phyloP scores from a whole-genome alignment of 169 alveolate species.

The Cryptosporidium felis region DNA sequence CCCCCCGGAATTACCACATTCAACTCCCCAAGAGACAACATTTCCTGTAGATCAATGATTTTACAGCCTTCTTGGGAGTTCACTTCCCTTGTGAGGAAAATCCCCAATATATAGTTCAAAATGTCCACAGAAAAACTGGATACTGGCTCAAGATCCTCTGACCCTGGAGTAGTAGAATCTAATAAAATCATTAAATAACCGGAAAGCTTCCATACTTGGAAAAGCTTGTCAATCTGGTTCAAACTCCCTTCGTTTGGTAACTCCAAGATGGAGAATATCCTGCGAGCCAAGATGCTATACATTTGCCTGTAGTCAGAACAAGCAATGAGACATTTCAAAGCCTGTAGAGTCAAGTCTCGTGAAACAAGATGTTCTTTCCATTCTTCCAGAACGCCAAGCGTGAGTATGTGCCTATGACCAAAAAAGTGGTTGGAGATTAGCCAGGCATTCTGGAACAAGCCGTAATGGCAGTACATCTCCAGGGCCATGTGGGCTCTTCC shows the following conservation, averaged over 20 bases:
- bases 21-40: no score
- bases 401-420: not conserved
- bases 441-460: slow-evolving; percentile 28
- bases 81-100: no score
- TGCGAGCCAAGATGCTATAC: not conserved
- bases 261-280: not conserved
- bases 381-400: slow-evolving; percentile 3
- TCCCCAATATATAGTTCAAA: no score
- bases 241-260: not conserved
- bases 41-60: no score
- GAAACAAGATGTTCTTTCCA: slow-evolving; percentile 9
- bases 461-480: slow-evolving; percentile 56
- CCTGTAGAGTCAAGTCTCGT: not conserved
- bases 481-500: slow-evolving; percentile 33
- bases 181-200: no score
- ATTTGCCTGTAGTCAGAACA: not conserved
- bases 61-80: no score
- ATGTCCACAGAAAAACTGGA: no score
- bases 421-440: not conserved
- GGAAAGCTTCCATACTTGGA: not conserved
- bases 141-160: no score
- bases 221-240: not conserved
- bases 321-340: slow-evolving; percentile 34
- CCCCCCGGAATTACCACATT: no score
- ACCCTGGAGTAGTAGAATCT: no score